Conservation (phyloP, 305 asterid genomes). For the Fraxinus xanthoxyloides region DNA sequence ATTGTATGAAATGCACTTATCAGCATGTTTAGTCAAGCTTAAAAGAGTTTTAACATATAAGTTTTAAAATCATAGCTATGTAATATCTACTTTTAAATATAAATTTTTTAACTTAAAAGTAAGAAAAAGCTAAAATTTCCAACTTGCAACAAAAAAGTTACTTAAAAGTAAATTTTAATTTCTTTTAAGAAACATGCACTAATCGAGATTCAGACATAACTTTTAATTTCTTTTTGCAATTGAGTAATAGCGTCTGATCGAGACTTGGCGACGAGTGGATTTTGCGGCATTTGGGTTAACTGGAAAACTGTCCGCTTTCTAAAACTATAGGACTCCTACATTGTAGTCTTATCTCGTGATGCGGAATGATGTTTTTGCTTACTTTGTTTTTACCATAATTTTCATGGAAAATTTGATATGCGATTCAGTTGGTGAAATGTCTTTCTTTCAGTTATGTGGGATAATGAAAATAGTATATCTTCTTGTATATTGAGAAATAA, state of each 20-base stretch:
- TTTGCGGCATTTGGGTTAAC: neutral
- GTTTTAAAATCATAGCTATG: neutral
- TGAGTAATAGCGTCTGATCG: neutral
- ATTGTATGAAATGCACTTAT: neutral
- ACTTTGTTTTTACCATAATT: neutral
- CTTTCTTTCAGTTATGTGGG: neutral
- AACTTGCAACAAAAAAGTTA: neutral
- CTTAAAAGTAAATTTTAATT: neutral
- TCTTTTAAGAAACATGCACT: neutral
- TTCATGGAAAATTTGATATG: neutral
- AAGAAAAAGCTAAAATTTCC: neutral
- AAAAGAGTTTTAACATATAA: neutral
- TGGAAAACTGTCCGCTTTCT: neutral
- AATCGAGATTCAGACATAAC: neutral
- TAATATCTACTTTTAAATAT: neutral
- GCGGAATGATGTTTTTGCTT: neutral
- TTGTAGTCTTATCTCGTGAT: neutral
- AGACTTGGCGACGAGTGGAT: neutral
- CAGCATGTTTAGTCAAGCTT: neutral
- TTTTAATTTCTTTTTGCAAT: neutral
- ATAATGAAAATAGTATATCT: neutral
- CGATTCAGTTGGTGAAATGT: neutral
- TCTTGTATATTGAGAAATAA: neutral
- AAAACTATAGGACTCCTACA: neutral
- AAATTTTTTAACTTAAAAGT: neutral